Evolutionary conservation across 371 early-diverging fungal species (phyloP), one percentile per base, ranked within the genome.

Genomic region (Mucor velutinosus): DNA sequence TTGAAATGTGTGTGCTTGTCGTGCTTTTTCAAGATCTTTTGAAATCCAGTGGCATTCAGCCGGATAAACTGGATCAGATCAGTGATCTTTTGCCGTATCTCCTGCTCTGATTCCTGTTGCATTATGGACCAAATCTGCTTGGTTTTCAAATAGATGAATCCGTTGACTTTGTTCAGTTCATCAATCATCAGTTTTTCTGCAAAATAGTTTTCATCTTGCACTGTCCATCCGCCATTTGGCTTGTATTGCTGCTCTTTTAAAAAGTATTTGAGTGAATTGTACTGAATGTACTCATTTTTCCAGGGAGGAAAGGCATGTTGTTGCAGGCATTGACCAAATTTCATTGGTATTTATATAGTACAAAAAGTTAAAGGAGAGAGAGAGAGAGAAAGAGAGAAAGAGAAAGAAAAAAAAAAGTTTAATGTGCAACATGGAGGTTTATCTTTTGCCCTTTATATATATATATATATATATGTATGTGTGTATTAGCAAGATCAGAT

Each of bases 21-120:
- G 73, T 97, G 96, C 76, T 97, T 95, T 76, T 95, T 96, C 65
- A 98, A 77, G 35, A 97, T 93, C 86, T 95, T 97, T 73, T 94
- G 85, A 71, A 97, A 95, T 5, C 94, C 98, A 1, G 91, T 89
- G 65, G 91, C 92, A 84, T 98, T 98, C 67, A 97, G 76, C 1
- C 95, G 90, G 2, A 92, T 90, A 76, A 92, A 98, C 68, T 91
- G 88, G 41, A 93, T 87, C 64, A 97, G 86, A 71, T 94, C 93
- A 69, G 87, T 88, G 41, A 94, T 84, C 70, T 95, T 95, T 65
- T 75, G 77, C 2, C 11, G 10, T 19, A 59, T 58, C 2, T 23
- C 32, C 17, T 47, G 58, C 33, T 19, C 32, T 30, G 35, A 88
- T 89, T 59, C 63, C 32, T 59, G 60, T 19, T 58, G 64, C 29